These are phyloP conservation scores for Beauveria medogensis DNA, from an alignment of 2,329 filamentous ascomycete species.

Conservation along the genomic window DNA sequence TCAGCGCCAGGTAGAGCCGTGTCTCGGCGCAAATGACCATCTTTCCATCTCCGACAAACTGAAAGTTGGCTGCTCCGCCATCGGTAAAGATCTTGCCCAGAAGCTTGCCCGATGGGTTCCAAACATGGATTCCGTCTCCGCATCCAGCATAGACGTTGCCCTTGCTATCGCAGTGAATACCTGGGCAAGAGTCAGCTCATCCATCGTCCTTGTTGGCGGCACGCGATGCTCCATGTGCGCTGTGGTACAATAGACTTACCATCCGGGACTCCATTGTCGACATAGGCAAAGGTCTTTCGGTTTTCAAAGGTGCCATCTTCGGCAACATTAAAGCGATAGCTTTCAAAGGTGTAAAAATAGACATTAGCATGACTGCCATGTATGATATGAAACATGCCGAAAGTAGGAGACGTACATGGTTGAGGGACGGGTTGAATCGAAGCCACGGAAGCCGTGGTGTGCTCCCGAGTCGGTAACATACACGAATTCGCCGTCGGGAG, in stretches of 20 bases:
- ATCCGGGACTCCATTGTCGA: constrained; percentile 47
- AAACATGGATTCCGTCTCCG: constrained; percentile 42
- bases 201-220: background rate
- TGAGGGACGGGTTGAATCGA: constrained; percentile 32
- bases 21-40: constrained; percentile 29
- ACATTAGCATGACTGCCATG: background rate
- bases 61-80: constrained; percentile 36
- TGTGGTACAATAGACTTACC: constrained; percentile 29
- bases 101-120: constrained; percentile 35
- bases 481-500: constrained; percentile 40
- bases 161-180: constrained; percentile 43
- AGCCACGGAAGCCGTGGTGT: constrained; percentile 34
- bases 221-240: background rate
- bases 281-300: constrained; percentile 48
- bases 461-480: constrained; percentile 52
- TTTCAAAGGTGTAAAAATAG: constrained; percentile 13
- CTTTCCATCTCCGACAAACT: constrained; percentile 31
- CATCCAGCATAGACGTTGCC: constrained; percentile 48
- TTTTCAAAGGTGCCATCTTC: constrained; percentile 39
- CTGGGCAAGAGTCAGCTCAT: constrained; percentile 24
- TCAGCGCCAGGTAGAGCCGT: constrained; percentile 24
- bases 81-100: constrained; percentile 50
- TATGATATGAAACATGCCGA: background rate
- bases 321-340: constrained; percentile 38
- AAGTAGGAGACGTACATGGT: constrained; percentile 33